phyloP scores from a whole-genome alignment of 148 eudicot species.

The Chenopodium suecicum region DNA sequence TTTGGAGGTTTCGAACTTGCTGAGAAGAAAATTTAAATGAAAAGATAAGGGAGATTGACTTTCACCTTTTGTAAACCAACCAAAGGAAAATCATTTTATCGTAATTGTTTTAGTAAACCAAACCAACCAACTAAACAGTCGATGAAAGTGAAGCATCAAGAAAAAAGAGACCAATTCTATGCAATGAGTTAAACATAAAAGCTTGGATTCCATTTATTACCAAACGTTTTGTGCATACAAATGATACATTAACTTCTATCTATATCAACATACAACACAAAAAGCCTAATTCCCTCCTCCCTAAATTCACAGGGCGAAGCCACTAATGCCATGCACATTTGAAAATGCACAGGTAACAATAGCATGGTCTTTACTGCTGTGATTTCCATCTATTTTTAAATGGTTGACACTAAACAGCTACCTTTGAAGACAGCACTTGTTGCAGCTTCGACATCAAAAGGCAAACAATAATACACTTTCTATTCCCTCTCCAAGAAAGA shows the following conservation, averaged over 20 bases:
- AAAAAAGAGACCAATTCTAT: no score
- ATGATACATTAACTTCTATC: background rate
- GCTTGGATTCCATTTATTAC: background rate
- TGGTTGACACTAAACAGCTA: background rate
- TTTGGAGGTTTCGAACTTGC: no score
- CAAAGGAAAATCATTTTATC: no score
- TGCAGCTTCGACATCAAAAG: background rate
- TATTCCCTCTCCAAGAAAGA: conserved; percentile 59
- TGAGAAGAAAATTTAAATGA: no score
- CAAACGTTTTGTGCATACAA: conserved; percentile 11
- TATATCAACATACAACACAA: conserved; percentile 16
- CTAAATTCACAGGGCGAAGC: background rate
- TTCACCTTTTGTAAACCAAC: no score
- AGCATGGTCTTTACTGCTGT: background rate
- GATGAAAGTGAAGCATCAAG: no score
- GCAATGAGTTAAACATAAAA: background rate
- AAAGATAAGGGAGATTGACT: no score
- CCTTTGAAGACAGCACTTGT: background rate
- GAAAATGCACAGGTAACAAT: background rate
- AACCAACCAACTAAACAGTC: no score
- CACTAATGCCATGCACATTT: background rate
- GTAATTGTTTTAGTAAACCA: no score
- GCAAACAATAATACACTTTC: background rate
- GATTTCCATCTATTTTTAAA: background rate
- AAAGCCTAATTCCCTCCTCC: background rate